Evolutionary conservation across 306 rosid species (phyloP), one percentile per base, ranked within the genome.

Genomic region (Trichosanthes cucumerina): DNA sequence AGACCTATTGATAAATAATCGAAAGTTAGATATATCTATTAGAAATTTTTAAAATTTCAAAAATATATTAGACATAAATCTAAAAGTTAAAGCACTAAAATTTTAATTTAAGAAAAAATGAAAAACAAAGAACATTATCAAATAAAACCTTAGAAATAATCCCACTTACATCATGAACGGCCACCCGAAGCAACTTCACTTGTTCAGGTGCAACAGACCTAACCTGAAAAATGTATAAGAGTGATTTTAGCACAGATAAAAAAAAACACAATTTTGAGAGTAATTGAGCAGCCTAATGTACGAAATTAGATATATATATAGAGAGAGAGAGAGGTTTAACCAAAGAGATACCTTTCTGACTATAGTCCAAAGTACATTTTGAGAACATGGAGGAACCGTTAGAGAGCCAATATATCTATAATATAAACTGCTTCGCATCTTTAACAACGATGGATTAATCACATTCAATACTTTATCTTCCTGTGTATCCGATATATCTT

Each of bases 151-250:
- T 4, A 21, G 19, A 19, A 54, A n/a, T 0, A 19, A 28, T 34
- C 7, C 3, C 19, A 86, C 97, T 93, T 89, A 93, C 98, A 83
- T 93, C 98, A 63, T 90, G 86, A 86, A 88, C 92, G 1, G 93
- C 92, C 9, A 63, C 80, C 2, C 91, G 91, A 70, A 93, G 88
- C 75, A 86, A 70, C 15, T 49, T 11, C 5, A 90, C 58, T 86
- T 93, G 98, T 72, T 88, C 80, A 19, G 4, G 49, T 0, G 90
- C 33, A 71, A 91, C 93, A 7, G 84, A 75, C 83, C 84, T 83
- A 39, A 88, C 84, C 98, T 90, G 80, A 60, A 68, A 70, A 13
- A 44, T 11, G 9, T 1, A 69, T 19, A 38, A 66, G 0, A 1
- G 10, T 58, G 34, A 58, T 39, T 34, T 1, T 8, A n/a, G 6